Conservation (phyloP, 2,329 filamentous ascomycete genomes). For the Fusarium austroafricanum region DNA sequence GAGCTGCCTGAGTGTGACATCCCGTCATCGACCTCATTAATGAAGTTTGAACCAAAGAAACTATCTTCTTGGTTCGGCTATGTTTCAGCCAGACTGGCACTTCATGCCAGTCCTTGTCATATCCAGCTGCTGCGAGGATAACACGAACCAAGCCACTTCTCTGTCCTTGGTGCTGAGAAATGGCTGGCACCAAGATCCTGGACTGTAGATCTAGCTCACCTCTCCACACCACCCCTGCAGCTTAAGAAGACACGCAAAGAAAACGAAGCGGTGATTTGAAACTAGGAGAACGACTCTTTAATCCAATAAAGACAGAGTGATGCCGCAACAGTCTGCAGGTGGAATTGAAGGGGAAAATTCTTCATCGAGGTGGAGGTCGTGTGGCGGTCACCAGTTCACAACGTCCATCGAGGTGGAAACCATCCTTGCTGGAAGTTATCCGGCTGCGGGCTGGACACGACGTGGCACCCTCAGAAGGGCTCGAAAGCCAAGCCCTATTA, state of each 20-base stretch:
- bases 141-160: slow-evolving; percentile 6
- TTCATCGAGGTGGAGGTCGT: slow-evolving; percentile 45
- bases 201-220: slow-evolving; percentile 45
- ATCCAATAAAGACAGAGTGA: slow-evolving; percentile 24
- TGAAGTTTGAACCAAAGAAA: slow-evolving; percentile 13
- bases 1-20: slow-evolving; percentile 10
- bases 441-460: slow-evolving; percentile 39
- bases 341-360: slow-evolving; percentile 33
- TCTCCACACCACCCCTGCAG: slow-evolving; percentile 39
- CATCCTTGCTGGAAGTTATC: slow-evolving; percentile 31
- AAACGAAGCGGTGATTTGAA: slow-evolving; percentile 29
- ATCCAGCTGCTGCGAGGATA: slow-evolving; percentile 3
- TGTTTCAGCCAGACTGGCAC: slow-evolving; percentile 11
- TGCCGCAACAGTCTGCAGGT: slow-evolving; percentile 20
- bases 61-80: slow-evolving; percentile 9
- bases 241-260: slow-evolving; percentile 16
- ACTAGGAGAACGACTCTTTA: slow-evolving; percentile 19
- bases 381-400: slow-evolving; percentile 39
- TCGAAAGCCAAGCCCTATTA: slow-evolving; percentile 35
- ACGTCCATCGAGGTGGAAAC: slow-evolving; percentile 45
- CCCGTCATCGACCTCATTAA: slow-evolving; percentile 17
- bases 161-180: slow-evolving; percentile 13
- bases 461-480: slow-evolving; percentile 44
- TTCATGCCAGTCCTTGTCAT: slow-evolving; percentile 8
- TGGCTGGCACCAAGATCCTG: slow-evolving; percentile 37